phyloP scores from a whole-genome alignment of 495 filamentous ascomycete species.

The Amorphotheca resinae region DNA sequence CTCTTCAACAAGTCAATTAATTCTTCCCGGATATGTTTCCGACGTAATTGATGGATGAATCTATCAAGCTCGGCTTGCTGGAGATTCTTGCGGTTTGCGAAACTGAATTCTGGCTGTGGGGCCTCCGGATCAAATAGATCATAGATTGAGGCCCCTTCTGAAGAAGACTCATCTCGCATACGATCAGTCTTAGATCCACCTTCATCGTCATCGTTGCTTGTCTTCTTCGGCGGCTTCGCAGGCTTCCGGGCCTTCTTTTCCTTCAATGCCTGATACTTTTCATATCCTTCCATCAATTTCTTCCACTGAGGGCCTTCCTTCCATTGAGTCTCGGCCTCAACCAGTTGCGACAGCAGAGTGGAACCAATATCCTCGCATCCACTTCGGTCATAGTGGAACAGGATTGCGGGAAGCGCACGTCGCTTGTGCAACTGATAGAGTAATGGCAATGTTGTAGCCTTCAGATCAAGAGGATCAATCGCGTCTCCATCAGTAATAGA shows the following conservation, averaged over 20 bases:
- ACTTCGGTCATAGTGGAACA: conserved; percentile 64
- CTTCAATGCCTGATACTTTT: conserved; percentile 37
- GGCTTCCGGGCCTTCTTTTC: conserved; percentile 25
- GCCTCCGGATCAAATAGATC: conserved; percentile 52
- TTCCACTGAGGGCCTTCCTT: conserved; percentile 49
- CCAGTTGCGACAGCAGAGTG: conserved; percentile 35
- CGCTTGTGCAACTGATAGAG: conserved; percentile 47
- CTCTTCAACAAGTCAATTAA: conserved; percentile 44
- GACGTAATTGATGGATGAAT: conserved; percentile 31
- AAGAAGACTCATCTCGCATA: conserved; percentile 38
- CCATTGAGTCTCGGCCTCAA: conserved; percentile 40
- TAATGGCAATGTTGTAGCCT: conserved; percentile 42
- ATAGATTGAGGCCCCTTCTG: conserved; percentile 38
- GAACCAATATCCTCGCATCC: conserved; percentile 46
- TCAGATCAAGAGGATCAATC: conserved; percentile 20
- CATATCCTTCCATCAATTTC: conserved; percentile 40
- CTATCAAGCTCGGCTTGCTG: conserved; percentile 37
- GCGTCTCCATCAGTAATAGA: conserved; percentile 10
- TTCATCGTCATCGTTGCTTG: conserved; percentile 28
- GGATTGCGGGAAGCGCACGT: conserved; percentile 55
- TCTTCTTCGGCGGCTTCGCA: conserved; percentile 21
- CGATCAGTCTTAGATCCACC: conserved; percentile 38
- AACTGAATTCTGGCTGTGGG: conserved; percentile 48
- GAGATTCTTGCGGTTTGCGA: conserved; percentile 47
- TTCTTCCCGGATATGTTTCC: conserved; percentile 30